Evolutionary conservation across 176 grass and related monocot species (phyloP).

Genomic region (Poa annua): DNA sequence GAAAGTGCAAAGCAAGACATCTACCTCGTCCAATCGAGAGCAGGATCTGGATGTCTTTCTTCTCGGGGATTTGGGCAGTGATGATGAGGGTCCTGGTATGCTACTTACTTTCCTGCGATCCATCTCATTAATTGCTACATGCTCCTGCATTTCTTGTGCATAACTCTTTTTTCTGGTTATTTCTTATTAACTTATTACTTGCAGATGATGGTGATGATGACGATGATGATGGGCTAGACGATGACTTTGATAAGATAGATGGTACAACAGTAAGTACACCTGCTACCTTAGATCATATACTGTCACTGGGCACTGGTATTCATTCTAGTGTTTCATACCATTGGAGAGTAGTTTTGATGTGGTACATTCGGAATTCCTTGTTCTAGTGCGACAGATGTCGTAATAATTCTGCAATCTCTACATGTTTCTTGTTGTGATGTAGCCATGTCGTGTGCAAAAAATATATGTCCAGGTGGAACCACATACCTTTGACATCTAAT

Average conservation of each 20-base stretch:
- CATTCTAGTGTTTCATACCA: not conserved
- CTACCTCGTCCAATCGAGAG: slow-evolving; percentile 69
- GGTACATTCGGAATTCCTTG: not conserved
- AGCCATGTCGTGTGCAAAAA: not conserved
- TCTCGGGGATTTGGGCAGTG: slow-evolving; percentile 87
- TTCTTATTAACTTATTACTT: slow-evolving; percentile 57
- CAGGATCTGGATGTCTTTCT: slow-evolving; percentile 95
- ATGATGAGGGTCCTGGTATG: slow-evolving; percentile 79
- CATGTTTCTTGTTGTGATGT: slow-evolving; percentile 3
- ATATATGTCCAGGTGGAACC: not conserved
- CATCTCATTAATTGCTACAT: slow-evolving; percentile 18
- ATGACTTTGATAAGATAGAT: slow-evolving; percentile 94
- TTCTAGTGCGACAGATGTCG: not conserved
- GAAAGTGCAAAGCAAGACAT: slow-evolving; percentile 75
- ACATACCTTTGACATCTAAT: not conserved
- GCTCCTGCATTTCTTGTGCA: slow-evolving; percentile 29
- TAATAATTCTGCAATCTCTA: not conserved
- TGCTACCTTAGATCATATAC: slow-evolving; percentile 2
- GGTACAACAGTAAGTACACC: slow-evolving; percentile 60
- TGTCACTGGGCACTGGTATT: not conserved
- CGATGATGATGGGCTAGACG: slow-evolving; percentile 66
- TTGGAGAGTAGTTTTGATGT: slow-evolving; percentile 5
- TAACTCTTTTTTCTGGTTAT: slow-evolving; percentile 31
- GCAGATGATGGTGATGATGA: slow-evolving; percentile 63
- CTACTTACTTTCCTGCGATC: slow-evolving; percentile 24